A percentile compares a stretch with the other conserved stretches of the same genome.
Conservation (phyloP, 257 asterid genomes). For the Penstemon newberryi region DNA sequence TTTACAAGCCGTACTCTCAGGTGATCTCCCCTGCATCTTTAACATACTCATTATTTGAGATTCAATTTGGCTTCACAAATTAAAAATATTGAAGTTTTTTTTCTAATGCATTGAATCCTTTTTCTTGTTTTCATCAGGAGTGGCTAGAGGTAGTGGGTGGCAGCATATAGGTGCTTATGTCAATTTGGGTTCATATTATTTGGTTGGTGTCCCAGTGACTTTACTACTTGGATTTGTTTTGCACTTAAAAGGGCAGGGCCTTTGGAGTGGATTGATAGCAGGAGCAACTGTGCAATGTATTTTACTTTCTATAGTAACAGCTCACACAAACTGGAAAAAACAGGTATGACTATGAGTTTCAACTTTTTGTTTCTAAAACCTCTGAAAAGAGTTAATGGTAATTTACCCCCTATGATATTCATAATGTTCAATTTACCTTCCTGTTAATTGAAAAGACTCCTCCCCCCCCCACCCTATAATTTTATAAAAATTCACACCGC, state of each 20-base stretch:
- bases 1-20: slow-evolving; percentile 63
- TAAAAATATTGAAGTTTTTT: not conserved
- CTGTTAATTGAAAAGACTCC: not conserved
- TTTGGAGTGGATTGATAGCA: slow-evolving; percentile 74
- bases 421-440: not conserved
- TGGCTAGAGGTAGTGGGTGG: slow-evolving; percentile 91
- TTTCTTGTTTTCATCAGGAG: slow-evolving; percentile 42
- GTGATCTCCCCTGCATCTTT: slow-evolving; percentile 24
- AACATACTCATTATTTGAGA: not conserved
- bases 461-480: not conserved
- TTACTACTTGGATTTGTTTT: slow-evolving; percentile 66
- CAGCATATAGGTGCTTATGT: slow-evolving; percentile 85
- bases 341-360: slow-evolving; percentile 38
- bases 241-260: slow-evolving; percentile 61
- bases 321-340: slow-evolving; percentile 68
- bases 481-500: not conserved
- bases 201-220: slow-evolving; percentile 73
- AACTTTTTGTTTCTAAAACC: no score
- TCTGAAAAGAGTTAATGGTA: not conserved
- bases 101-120: not conserved
- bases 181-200: slow-evolving; percentile 71
- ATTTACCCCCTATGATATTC: no score
- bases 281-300: slow-evolving; percentile 61
- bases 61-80: not conserved
- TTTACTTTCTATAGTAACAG: slow-evolving; percentile 50